Evolutionary conservation across 129 eudicot species (phyloP).

Genomic region (Apium graveolens): DNA sequence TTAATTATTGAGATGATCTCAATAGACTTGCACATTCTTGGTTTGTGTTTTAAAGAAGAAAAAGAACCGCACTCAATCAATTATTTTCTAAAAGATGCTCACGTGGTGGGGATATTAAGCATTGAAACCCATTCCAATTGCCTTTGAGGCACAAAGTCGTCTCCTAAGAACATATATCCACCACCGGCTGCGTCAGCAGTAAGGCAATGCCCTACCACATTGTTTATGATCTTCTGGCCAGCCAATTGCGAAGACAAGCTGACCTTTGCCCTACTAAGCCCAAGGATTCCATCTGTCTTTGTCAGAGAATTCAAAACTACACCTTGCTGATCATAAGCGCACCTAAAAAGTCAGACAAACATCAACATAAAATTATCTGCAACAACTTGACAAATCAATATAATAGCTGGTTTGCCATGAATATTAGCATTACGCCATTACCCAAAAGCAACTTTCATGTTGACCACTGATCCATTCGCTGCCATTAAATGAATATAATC

Average conservation of each 20-base stretch:
- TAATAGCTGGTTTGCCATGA: neutral
- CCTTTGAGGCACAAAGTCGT: conserved; percentile 55
- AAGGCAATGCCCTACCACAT: conserved; percentile 77
- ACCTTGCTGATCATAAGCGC: conserved; percentile 79
- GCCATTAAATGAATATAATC: conserved; percentile 44
- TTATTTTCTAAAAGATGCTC: conserved; percentile 14
- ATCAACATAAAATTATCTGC: conserved; percentile 7
- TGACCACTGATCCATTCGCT: conserved; percentile 38
- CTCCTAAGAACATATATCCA: conserved; percentile 76
- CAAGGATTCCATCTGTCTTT: conserved; percentile 74
- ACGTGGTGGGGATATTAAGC: conserved; percentile 59
- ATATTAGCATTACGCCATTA: conserved; percentile 42
- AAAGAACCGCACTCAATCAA: neutral
- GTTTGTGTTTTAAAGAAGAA: neutral
- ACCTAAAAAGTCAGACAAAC: conserved; percentile 39
- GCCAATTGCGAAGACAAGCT: conserved; percentile 79
- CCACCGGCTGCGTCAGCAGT: conserved; percentile 35
- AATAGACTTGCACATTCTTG: neutral
- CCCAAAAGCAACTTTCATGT: conserved; percentile 60
- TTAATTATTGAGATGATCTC: neutral
- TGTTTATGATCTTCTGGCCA: conserved; percentile 42
- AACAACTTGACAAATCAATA: conserved; percentile 1
- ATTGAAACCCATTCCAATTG: conserved; percentile 66
- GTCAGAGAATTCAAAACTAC: conserved; percentile 47
- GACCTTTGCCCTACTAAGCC: conserved; percentile 70